A percentile compares a stretch with the other conserved stretches of the same genome.
phyloP scores from a whole-genome alignment of 306 rosid species.

The Acacia acuminata region DNA sequence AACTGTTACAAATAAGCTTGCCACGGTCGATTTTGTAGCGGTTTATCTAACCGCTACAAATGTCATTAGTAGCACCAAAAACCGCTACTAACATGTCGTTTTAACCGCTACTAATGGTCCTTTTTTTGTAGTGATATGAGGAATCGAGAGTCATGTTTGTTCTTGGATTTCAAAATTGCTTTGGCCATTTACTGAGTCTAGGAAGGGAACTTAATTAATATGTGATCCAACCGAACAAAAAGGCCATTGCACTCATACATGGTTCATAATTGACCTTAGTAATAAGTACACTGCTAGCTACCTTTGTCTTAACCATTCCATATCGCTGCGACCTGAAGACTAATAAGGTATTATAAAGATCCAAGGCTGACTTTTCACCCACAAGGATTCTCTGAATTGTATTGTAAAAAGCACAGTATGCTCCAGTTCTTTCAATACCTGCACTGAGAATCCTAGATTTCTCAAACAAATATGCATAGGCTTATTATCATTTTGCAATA shows the following conservation, averaged over 20 bases:
- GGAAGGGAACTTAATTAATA: conserved; percentile 19
- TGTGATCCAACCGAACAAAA: background rate
- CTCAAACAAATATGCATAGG: conserved; percentile 47
- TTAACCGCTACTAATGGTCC: too few species aligned
- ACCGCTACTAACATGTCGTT: too few species aligned
- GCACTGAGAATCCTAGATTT: conserved; percentile 64
- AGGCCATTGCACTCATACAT: conserved; percentile 1
- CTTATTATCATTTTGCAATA: background rate
- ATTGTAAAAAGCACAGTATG: conserved; percentile 85
- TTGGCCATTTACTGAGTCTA: conserved; percentile 3
- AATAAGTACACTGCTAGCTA: conserved; percentile 20
- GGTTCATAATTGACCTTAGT: background rate
- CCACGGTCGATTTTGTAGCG: too few species aligned
- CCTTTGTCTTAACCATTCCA: conserved; percentile 92
- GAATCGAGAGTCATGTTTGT: background rate
- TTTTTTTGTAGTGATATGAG: too few species aligned
- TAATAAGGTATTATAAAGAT: conserved; percentile 62
- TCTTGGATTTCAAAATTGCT: conserved; percentile 11
- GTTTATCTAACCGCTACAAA: too few species aligned
- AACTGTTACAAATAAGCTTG: too few species aligned
- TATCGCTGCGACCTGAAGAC: conserved; percentile 80
- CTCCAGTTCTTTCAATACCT: conserved; percentile 94
- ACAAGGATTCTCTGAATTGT: conserved; percentile 84
- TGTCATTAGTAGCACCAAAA: too few species aligned
- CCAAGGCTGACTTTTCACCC: conserved; percentile 83